Conservation (phyloP, 164 flowering plant genomes). For the Vitis rotundifolia region DNA sequence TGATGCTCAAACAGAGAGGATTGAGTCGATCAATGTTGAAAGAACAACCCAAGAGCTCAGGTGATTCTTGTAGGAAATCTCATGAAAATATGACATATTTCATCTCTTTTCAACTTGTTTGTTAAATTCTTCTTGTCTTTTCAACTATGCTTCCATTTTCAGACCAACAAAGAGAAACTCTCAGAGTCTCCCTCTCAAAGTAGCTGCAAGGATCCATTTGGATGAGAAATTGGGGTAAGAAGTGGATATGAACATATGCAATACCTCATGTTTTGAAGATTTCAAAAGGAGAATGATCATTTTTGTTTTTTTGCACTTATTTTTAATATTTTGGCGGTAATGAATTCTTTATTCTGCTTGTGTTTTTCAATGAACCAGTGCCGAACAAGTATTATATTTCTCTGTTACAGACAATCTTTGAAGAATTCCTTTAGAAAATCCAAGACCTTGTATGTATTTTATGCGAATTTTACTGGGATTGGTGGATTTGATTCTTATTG, state of each 20-base stretch:
- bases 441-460: constrained; percentile 19
- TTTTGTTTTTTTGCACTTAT: neutral
- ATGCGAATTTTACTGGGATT: neutral
- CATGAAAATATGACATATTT: neutral
- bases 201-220: neutral
- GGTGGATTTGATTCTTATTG: constrained; percentile 11
- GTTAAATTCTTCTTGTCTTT: neutral
- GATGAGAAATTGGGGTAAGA: neutral
- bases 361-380: constrained; percentile 13
- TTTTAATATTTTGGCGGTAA: constrained; percentile 20
- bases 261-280: constrained; percentile 12
- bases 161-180: neutral
- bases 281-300: constrained; percentile 1
- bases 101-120: neutral
- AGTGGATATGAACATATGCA: neutral
- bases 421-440: constrained; percentile 10
- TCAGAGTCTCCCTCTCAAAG: neutral
- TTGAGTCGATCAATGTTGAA: constrained; percentile 10
- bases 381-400: constrained; percentile 6
- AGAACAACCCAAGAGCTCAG: constrained; percentile 10
- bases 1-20: constrained; percentile 2
- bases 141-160: neutral
- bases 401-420: constrained; percentile 10
- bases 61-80: neutral
- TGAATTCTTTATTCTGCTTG: constrained; percentile 19